Evolutionary conservation across 2,329 filamentous ascomycete genomes (phyloP).

Genomic region (Neurospora sp.): DNA sequence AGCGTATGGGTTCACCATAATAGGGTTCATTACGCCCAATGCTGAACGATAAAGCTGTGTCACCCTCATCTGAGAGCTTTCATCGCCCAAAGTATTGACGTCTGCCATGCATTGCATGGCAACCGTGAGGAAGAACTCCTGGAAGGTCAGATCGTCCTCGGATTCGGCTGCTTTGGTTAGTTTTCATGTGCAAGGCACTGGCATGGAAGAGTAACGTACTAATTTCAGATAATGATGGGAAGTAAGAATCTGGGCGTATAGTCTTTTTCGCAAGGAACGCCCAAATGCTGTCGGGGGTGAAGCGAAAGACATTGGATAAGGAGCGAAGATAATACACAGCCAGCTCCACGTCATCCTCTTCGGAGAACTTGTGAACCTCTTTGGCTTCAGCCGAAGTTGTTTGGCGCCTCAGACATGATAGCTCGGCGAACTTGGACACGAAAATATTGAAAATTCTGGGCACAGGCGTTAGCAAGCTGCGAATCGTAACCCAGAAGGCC

Average conservation of each 20-base stretch:
- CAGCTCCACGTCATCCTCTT: conserved; percentile 62
- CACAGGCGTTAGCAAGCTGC: conserved; percentile 11
- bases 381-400: conserved; percentile 16
- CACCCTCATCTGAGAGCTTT: conserved; percentile 36
- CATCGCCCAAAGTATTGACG: conserved; percentile 25
- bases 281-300: conserved; percentile 61
- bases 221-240: conserved; percentile 33
- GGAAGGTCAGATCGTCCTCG: conserved; percentile 49
- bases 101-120: conserved; percentile 53
- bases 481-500: not conserved
- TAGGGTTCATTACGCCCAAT: conserved; percentile 59
- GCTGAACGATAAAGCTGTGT: conserved; percentile 62
- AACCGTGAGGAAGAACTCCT: conserved; percentile 57
- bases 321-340: conserved; percentile 71
- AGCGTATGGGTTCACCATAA: conserved; percentile 55
- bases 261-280: conserved; percentile 55
- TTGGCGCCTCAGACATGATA: conserved; percentile 39
- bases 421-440: conserved; percentile 44
- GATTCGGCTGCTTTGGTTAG: conserved; percentile 33
- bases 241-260: conserved; percentile 36
- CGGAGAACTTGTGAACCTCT: conserved; percentile 28
- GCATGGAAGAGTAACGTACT: conserved; percentile 33
- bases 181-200: not conserved
- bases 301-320: conserved; percentile 61
- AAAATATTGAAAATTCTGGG: conserved; percentile 51